Evolutionary conservation across 2,329 filamentous ascomycete genomes (phyloP).

Genomic region (Claviceps sp.): DNA sequence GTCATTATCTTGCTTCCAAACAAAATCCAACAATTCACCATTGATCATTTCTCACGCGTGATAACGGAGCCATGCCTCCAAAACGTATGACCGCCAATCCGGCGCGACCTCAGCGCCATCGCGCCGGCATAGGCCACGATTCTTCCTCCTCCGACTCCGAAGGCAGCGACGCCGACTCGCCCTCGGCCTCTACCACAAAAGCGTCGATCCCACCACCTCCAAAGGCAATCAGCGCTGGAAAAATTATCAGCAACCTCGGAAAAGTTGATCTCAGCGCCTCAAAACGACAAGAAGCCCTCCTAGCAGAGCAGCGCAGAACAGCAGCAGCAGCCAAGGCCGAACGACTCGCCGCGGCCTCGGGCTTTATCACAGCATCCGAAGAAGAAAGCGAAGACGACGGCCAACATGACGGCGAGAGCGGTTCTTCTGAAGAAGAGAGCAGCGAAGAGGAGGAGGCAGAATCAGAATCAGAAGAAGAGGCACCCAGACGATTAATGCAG

Average conservation of each 20-base stretch:
- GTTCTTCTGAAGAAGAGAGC: slow-evolving; percentile 31
- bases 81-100: slow-evolving; percentile 94
- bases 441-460: slow-evolving; percentile 26
- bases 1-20: background rate
- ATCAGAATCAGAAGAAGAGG: slow-evolving; percentile 39
- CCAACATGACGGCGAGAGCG: slow-evolving; percentile 3
- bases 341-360: slow-evolving; percentile 41
- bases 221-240: slow-evolving; percentile 41
- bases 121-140: slow-evolving; percentile 62
- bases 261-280: slow-evolving; percentile 38
- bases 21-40: background rate
- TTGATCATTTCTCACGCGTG: background rate
- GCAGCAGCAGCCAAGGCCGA: slow-evolving; percentile 38
- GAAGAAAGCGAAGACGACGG: slow-evolving; percentile 30
- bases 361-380: slow-evolving; percentile 44
- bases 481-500: slow-evolving; percentile 42
- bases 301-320: slow-evolving; percentile 31
- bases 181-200: slow-evolving; percentile 16
- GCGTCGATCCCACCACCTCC: slow-evolving; percentile 35
- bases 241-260: slow-evolving; percentile 38
- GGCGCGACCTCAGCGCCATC: slow-evolving; percentile 63
- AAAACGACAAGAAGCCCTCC: slow-evolving; percentile 29
- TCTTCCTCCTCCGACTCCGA: slow-evolving; percentile 42
- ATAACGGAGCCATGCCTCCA: slow-evolving; percentile 34
- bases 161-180: slow-evolving; percentile 25